A percentile compares a stretch with the other conserved stretches of the same genome.
Evolutionary conservation across 1,284 basidiomycete species (phyloP).

Genomic region (Microbotryum silenes-acaulis): DNA sequence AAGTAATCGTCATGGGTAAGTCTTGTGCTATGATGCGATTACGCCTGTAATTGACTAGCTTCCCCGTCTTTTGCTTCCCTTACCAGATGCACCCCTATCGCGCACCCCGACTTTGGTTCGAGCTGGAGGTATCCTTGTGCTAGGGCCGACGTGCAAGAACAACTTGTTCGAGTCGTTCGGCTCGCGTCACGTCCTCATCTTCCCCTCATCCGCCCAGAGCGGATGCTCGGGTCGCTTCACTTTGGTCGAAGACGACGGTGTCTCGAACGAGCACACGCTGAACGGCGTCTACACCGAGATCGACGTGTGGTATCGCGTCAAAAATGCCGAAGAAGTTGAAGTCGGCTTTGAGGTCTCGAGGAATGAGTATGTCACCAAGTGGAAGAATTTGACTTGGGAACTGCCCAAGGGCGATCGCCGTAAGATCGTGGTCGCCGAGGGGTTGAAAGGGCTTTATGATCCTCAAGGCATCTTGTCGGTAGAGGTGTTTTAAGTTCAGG

Average conservation of each 20-base stretch:
- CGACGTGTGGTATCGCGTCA: conserved; percentile 1
- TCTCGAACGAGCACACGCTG: conserved; percentile 23
- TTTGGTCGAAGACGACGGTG: conserved; percentile 27
- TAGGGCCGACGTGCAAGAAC: conserved; percentile 5
- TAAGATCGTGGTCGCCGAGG: no score
- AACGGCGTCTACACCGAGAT: conserved; percentile 19
- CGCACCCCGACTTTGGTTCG: conserved; percentile 18
- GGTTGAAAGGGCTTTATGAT: no score
- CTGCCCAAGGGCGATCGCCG: no score
- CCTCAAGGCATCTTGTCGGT: no score
- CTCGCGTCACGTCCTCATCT: not conserved
- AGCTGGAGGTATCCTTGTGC: conserved; percentile 18
- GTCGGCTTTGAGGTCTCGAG: not conserved
- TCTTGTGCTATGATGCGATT: no score
- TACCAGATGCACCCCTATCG: conserved; percentile 6
- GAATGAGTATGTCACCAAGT: not conserved
- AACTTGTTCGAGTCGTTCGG: conserved; percentile 6
- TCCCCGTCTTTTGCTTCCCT: not conserved
- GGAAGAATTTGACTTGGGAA: no score
- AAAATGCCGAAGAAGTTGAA: not conserved
- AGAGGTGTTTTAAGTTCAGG: no score
- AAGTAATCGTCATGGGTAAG: not conserved
- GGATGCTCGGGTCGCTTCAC: conserved; percentile 14
- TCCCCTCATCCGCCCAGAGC: not conserved
- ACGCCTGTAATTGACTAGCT: no score